These are phyloP conservation scores for Cercis canadensis DNA, from an alignment of 306 rosid species.

Conservation along the genomic window DNA sequence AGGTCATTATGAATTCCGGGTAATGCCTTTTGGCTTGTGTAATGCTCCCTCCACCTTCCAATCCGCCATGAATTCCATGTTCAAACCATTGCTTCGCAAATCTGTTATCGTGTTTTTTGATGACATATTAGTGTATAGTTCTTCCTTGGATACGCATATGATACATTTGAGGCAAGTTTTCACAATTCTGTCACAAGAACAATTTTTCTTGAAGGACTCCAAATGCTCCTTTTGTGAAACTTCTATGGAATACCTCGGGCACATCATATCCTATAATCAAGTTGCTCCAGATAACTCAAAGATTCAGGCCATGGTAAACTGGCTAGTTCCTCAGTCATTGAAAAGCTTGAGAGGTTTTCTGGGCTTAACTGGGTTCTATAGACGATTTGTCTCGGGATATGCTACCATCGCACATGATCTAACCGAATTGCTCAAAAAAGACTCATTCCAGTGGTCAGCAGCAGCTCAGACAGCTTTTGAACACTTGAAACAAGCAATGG, in stretches of 20 bases:
- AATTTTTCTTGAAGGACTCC: background rate
- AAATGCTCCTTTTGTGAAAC: background rate
- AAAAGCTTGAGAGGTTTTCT: background rate
- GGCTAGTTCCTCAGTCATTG: no score
- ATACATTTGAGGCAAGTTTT: background rate
- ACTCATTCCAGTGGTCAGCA: background rate
- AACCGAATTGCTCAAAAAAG: background rate
- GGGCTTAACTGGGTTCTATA: background rate
- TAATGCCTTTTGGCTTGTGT: background rate
- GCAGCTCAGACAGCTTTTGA: background rate
- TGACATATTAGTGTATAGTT: no score
- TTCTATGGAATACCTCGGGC: no score
- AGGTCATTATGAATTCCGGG: background rate
- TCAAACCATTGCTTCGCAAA: no score
- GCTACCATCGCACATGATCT: background rate
- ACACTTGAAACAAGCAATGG: background rate
- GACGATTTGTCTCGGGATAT: no score
- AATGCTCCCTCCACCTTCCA: no score
- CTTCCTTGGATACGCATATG: background rate
- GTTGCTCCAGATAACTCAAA: background rate
- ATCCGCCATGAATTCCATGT: no score
- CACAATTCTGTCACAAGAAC: background rate
- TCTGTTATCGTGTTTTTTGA: no score
- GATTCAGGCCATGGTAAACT: no score
- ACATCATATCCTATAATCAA: background rate